Percentiles rank a stretch among this genome's conserved stretches.
These are phyloP conservation scores for Pisolithus thermaeus DNA, from an alignment of 1,284 basidiomycete genomes.

Conservation along the genomic window DNA sequence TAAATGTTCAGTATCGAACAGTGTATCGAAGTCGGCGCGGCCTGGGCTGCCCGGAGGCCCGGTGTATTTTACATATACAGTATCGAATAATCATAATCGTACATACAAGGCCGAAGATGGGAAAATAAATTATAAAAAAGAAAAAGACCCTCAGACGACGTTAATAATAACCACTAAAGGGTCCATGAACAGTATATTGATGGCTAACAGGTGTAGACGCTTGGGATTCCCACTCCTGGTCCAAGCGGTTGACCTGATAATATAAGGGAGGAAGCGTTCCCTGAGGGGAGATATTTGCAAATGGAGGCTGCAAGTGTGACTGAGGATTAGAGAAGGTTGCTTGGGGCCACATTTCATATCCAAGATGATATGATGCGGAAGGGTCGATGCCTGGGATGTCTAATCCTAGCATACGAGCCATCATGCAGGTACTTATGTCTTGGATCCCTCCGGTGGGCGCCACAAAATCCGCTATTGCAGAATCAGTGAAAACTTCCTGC, in stretches of 20 bases:
- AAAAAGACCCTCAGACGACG: conserved; percentile 8
- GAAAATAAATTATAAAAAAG: not conserved
- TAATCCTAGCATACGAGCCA: conserved; percentile 68
- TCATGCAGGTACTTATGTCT: conserved; percentile 52
- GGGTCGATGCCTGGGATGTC: conserved; percentile 55
- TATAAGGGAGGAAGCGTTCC: conserved; percentile 9
- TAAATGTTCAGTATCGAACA: too few species aligned
- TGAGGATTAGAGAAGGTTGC: conserved; percentile 15
- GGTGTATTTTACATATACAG: too few species aligned
- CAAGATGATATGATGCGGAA: conserved; percentile 61
- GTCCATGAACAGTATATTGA: conserved; percentile 16
- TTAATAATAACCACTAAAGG: conserved; percentile 16
- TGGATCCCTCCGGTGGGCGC: conserved; percentile 39
- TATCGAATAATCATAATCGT: not conserved
- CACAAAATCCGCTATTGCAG: conserved; percentile 18
- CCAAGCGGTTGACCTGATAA: conserved; percentile 12
- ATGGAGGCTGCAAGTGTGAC: conserved; percentile 13
- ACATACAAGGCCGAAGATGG: not conserved
- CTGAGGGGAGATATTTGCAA: not conserved
- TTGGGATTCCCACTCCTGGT: conserved; percentile 17
- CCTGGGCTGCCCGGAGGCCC: too few species aligned
- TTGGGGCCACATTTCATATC: conserved; percentile 71
- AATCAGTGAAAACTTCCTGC: conserved; percentile 36
- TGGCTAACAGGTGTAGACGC: conserved; percentile 10
- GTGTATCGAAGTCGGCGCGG: too few species aligned